These are phyloP conservation scores for Magnolia kwangsiensis DNA, from an alignment of 164 flowering plant genomes.

Conservation along the genomic window DNA sequence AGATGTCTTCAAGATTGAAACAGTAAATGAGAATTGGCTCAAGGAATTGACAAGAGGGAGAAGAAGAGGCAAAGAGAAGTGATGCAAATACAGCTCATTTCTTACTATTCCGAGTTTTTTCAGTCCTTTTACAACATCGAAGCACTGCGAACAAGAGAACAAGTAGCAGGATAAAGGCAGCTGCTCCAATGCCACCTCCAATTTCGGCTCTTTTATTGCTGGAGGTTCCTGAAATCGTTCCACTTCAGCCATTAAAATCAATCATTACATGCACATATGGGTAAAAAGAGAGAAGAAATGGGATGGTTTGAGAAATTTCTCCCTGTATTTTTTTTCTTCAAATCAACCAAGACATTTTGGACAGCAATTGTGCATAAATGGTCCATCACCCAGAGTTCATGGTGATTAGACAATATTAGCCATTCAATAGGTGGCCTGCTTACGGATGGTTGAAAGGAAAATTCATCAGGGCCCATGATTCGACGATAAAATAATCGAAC, in stretches of 20 bases:
- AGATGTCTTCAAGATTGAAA: no score
- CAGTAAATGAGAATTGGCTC: no score
- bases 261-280: background rate
- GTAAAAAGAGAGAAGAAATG: background rate
- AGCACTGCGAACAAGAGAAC: slow-evolving; percentile 7
- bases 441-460: no score
- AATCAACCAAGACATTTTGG: no score
- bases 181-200: slow-evolving; percentile 38
- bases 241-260: background rate
- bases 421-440: no score
- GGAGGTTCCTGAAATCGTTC: slow-evolving; percentile 25
- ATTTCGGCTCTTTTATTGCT: slow-evolving; percentile 28
- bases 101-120: background rate
- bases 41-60: no score
- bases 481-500: no score
- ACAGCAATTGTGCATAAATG: no score
- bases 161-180: slow-evolving; percentile 23
- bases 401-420: no score
- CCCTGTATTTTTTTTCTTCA: background rate
- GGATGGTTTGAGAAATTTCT: background rate
- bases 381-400: no score
- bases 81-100: background rate
- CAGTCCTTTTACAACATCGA: background rate
- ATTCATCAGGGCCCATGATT: no score
- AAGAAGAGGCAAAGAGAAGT: no score